Percentiles rank a stretch among this genome's conserved stretches.
These are phyloP conservation scores for Fraxinus greggii DNA, from an alignment of 305 asterid species.

Conservation along the genomic window DNA sequence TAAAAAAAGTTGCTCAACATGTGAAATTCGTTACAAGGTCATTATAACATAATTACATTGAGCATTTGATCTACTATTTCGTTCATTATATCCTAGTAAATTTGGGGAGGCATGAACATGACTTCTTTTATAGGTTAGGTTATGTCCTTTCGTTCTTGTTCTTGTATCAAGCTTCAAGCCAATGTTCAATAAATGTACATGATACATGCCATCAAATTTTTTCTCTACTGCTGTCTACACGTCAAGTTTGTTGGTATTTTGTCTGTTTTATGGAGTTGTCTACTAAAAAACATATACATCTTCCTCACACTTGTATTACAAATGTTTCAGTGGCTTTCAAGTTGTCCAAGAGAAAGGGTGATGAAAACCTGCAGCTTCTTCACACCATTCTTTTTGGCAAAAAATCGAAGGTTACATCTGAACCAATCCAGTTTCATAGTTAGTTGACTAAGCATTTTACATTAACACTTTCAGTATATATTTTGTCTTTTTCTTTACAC, in stretches of 20 bases:
- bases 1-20: background rate
- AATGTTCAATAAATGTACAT: background rate
- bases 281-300: slow-evolving; percentile 4
- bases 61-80: background rate
- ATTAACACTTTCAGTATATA: background rate
- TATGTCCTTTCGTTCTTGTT: background rate
- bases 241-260: background rate
- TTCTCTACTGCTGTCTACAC: background rate
- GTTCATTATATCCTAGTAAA: background rate
- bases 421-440: background rate
- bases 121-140: background rate
- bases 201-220: background rate
- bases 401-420: slow-evolving; percentile 62
- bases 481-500: background rate
- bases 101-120: background rate
- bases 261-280: background rate
- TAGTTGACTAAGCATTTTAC: background rate
- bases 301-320: slow-evolving; percentile 14
- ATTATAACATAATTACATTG: background rate
- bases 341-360: slow-evolving; percentile 90
- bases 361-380: slow-evolving; percentile 80
- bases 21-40: background rate
- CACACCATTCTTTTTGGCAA: slow-evolving; percentile 84
- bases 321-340: slow-evolving; percentile 78
- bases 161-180: background rate